A percentile compares a stretch with the other conserved stretches of the same genome.
phyloP scores from a whole-genome alignment of 2,329 filamentous ascomycete species.

The Nothopassalora personata region DNA sequence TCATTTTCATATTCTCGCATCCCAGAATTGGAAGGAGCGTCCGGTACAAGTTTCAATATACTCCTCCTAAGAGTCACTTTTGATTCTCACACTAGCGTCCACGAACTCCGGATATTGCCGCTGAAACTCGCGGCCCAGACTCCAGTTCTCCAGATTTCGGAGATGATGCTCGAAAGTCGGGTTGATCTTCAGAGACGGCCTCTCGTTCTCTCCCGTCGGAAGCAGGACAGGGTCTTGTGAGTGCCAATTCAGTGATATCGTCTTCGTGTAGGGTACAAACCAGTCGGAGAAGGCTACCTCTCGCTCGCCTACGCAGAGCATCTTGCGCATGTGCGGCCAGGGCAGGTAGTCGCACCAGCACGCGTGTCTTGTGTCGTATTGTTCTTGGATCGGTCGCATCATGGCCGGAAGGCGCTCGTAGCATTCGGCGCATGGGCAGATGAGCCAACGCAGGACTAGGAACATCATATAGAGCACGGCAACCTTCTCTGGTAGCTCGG shows the following conservation, averaged over 20 bases:
- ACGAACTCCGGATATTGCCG: conserved; percentile 29
- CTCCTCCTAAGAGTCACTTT: conserved; percentile 13
- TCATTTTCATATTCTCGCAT: too few species aligned
- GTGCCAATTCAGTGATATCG: conserved; percentile 75
- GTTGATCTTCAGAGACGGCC: conserved; percentile 66
- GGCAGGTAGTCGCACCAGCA: conserved; percentile 79
- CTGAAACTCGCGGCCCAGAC: conserved; percentile 54
- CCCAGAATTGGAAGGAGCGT: too few species aligned
- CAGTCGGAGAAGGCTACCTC: conserved; percentile 64
- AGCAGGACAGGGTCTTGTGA: conserved; percentile 69
- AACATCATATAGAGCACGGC: conserved; percentile 84
- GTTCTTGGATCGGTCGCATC: conserved; percentile 60
- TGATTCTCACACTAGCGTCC: conserved; percentile 26
- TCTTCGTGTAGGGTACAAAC: conserved; percentile 75
- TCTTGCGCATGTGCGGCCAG: conserved; percentile 71
- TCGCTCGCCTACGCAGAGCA: conserved; percentile 43
- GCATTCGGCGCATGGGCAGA: conserved; percentile 72
- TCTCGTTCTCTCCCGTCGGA: conserved; percentile 9
- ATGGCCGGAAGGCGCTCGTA: conserved; percentile 72
- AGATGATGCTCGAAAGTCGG: conserved; percentile 81
- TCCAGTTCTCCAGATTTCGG: conserved; percentile 73
- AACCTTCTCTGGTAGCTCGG: conserved; percentile 72
- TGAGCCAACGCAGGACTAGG: conserved; percentile 74
- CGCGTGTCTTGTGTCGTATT: conserved; percentile 64
- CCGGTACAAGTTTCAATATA: too few species aligned